Evolutionary conservation across 768 basidiomycete genomes (phyloP).

Genomic region (Trametes maxima): DNA sequence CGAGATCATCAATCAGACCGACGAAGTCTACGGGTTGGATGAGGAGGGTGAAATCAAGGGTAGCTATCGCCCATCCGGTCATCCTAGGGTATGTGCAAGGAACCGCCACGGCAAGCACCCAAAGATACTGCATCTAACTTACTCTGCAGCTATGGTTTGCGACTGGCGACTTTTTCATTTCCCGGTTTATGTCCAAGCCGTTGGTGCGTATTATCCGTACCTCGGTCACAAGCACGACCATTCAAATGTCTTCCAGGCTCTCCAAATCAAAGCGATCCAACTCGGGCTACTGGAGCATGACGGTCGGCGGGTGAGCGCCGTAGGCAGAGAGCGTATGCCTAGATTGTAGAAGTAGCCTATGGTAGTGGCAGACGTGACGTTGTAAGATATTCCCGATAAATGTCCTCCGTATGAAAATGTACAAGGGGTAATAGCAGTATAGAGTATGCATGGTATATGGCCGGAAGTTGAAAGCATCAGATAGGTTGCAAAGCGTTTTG

Average conservation of each 20-base stretch:
- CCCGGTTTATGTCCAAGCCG: conserved; percentile 41
- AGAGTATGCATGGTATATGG: background rate
- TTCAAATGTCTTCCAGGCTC: background rate
- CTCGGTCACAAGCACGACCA: background rate
- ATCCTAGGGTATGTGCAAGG: conserved; percentile 40
- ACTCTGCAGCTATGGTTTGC: conserved; percentile 43
- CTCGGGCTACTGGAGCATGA: conserved; percentile 17
- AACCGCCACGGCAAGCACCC: background rate
- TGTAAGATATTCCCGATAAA: background rate
- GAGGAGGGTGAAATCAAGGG: conserved; percentile 44
- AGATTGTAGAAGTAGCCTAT: background rate
- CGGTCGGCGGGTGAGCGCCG: conserved; percentile 3
- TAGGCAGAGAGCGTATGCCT: background rate
- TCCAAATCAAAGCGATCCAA: conserved; percentile 22
- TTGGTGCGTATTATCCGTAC: conserved; percentile 31
- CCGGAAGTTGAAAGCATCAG: background rate
- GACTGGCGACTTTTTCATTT: conserved; percentile 39
- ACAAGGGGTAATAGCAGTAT: no score
- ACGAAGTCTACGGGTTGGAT: conserved; percentile 43
- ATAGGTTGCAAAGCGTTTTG: conserved; percentile 32
- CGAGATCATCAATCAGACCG: conserved; percentile 37
- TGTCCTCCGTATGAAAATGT: background rate
- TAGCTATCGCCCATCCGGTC: conserved; percentile 43
- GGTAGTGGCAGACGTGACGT: background rate
- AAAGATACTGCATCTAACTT: background rate